phyloP scores from a whole-genome alignment of 805 yeast species.

The Hanseniaspora taiwanica region DNA sequence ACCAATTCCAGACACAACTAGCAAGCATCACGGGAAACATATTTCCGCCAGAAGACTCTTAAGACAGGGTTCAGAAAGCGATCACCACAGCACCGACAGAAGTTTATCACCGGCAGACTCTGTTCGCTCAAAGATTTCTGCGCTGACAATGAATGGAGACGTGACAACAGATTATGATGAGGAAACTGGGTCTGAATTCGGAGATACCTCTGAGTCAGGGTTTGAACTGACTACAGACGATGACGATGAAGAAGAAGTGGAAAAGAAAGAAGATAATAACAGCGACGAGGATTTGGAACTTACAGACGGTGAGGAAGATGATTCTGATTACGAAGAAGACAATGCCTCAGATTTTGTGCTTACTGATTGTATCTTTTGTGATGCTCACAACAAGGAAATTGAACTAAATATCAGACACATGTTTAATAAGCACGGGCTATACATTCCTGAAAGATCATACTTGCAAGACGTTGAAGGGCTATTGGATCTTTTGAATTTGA shows the following conservation, averaged over 20 bases:
- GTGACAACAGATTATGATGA: constrained; percentile 1
- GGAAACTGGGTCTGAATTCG: constrained; percentile 5
- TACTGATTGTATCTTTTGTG: constrained; percentile 46
- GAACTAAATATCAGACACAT: constrained; percentile 61
- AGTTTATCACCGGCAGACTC: neutral
- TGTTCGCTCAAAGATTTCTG: neutral
- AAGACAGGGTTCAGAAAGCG: too few species aligned
- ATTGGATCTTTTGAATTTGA: constrained; percentile 62
- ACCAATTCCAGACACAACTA: constrained; percentile 8
- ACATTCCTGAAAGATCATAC: constrained; percentile 69
- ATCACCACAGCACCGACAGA: constrained; percentile 7
- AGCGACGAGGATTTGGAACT: constrained; percentile 9
- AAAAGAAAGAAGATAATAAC: constrained; percentile 17
- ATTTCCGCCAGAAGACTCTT: too few species aligned
- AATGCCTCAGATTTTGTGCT: constrained; percentile 27
- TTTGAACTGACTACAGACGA: neutral
- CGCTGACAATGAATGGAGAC: neutral
- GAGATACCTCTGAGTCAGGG: constrained; percentile 3
- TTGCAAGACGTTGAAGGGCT: constrained; percentile 60
- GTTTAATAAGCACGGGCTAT: constrained; percentile 71
- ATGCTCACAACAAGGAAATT: constrained; percentile 35
- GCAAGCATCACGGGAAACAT: too few species aligned
- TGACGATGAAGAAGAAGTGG: neutral
- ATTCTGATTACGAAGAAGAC: constrained; percentile 8
- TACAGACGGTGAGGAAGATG: constrained; percentile 18